These are phyloP conservation scores for Aphanomyces cochlioides DNA, from an alignment of 352 stramenopile species.

Conservation along the genomic window DNA sequence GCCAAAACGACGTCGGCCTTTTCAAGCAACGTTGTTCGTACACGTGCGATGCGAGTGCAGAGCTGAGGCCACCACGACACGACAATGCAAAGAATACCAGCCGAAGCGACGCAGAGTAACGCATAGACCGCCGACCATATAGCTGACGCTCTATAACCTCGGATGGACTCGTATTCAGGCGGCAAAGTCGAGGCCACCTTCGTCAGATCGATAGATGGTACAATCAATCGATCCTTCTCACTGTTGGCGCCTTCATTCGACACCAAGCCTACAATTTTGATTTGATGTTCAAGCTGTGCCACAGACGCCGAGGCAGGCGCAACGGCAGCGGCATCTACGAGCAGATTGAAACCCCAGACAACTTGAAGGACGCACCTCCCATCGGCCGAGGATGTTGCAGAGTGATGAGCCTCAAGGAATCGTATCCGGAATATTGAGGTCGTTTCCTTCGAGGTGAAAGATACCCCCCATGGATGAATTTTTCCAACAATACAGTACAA, in stretches of 20 bases:
- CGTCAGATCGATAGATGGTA: not conserved
- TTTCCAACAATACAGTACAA: too few relatives aligned
- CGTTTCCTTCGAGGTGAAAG: too few relatives aligned
- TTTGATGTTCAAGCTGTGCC: not conserved
- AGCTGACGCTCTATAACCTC: constrained; percentile 40
- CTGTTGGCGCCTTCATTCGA: not conserved
- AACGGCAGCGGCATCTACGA: too few relatives aligned
- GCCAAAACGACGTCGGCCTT: constrained; percentile 59
- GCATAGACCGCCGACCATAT: constrained; percentile 46
- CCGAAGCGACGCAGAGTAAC: constrained; percentile 40
- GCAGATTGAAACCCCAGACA: too few relatives aligned
- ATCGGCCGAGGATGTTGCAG: too few relatives aligned
- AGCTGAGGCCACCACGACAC: constrained; percentile 56
- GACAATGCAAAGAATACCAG: constrained; percentile 44
- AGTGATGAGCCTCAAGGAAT: too few relatives aligned
- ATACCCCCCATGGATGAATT: too few relatives aligned
- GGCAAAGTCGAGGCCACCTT: constrained; percentile 1
- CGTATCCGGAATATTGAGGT: too few relatives aligned
- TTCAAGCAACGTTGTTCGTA: constrained; percentile 38
- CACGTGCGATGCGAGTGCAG: constrained; percentile 52
- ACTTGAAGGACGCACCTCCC: too few relatives aligned
- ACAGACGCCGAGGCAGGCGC: too few relatives aligned
- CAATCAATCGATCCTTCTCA: not conserved
- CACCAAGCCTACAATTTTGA: not conserved
- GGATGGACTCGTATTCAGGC: constrained; percentile 40